These are phyloP conservation scores for Brassica cretica DNA, from an alignment of 345 rosid species.

Conservation along the genomic window DNA sequence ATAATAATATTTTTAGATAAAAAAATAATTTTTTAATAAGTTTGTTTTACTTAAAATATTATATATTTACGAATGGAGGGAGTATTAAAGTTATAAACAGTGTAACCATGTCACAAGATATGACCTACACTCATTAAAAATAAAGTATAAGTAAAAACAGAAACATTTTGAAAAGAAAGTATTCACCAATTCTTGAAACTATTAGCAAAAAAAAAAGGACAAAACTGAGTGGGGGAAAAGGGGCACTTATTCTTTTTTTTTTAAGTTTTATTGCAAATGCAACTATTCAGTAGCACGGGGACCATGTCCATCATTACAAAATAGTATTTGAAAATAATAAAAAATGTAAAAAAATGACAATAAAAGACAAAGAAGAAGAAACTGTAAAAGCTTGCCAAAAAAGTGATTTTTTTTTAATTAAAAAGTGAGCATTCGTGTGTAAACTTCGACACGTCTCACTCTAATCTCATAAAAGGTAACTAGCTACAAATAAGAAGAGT, in stretches of 20 bases:
- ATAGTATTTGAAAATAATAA: neutral
- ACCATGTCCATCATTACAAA: slow-evolving; percentile 30
- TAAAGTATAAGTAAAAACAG: too few relatives aligned
- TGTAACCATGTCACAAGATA: too few relatives aligned
- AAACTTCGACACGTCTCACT: slow-evolving; percentile 25
- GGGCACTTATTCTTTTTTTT: neutral
- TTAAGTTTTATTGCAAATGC: slow-evolving; percentile 12
- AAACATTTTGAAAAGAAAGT: too few relatives aligned
- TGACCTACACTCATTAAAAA: too few relatives aligned
- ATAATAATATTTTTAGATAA: too few relatives aligned
- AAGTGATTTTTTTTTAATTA: neutral
- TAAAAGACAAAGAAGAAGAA: slow-evolving; percentile 31
- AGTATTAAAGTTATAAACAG: too few relatives aligned
- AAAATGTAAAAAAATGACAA: neutral
- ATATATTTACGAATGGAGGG: too few relatives aligned
- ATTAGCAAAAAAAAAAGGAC: slow-evolving; percentile 17
- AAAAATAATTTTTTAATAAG: too few relatives aligned
- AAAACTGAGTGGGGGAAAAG: slow-evolving; percentile 17
- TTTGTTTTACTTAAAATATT: too few relatives aligned
- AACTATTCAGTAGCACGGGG: slow-evolving; percentile 15
- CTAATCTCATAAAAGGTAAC: slow-evolving; percentile 4
- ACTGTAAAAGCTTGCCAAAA: slow-evolving; percentile 27
- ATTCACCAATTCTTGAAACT: neutral
- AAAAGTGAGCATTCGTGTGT: slow-evolving; percentile 21
- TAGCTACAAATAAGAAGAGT: too few relatives aligned